phyloP scores from a whole-genome alignment of 2,329 filamentous ascomycete genomes.

The Ceratocystis cubensis region DNA sequence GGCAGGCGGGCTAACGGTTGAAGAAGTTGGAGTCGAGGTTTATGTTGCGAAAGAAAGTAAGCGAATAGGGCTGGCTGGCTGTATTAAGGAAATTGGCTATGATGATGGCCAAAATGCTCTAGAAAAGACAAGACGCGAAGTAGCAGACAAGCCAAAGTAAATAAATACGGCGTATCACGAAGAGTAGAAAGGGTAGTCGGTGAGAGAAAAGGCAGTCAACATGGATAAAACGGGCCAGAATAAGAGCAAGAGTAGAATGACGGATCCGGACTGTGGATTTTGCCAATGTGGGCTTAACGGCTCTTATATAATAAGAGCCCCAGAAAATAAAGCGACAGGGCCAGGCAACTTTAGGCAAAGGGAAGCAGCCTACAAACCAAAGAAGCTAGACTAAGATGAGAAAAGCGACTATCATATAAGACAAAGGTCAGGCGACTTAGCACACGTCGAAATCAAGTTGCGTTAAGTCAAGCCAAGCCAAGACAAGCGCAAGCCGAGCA shows the following conservation, averaged over 20 bases:
- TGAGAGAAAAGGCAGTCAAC: neutral
- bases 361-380: neutral
- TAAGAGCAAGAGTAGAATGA: neutral
- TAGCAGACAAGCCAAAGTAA: neutral
- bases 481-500: neutral
- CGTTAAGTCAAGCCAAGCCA: neutral
- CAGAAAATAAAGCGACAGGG: slow-evolving; percentile 4
- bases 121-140: neutral
- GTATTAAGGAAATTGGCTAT: neutral
- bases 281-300: neutral
- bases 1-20: neutral
- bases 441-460: neutral
- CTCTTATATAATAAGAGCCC: neutral
- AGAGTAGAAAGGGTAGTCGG: neutral
- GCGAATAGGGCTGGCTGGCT: neutral
- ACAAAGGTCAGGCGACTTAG: slow-evolving; percentile 7
- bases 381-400: neutral
- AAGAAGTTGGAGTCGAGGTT: slow-evolving; percentile 4
- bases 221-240: neutral
- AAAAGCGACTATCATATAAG: slow-evolving; percentile 5
- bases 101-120: neutral
- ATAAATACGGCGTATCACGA: neutral
- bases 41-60: neutral
- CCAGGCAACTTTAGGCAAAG: too few species aligned
- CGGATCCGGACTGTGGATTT: neutral